phyloP scores from a whole-genome alignment of 2,329 filamentous ascomycete genomes.

The Pseudogymnoascus sp. region DNA sequence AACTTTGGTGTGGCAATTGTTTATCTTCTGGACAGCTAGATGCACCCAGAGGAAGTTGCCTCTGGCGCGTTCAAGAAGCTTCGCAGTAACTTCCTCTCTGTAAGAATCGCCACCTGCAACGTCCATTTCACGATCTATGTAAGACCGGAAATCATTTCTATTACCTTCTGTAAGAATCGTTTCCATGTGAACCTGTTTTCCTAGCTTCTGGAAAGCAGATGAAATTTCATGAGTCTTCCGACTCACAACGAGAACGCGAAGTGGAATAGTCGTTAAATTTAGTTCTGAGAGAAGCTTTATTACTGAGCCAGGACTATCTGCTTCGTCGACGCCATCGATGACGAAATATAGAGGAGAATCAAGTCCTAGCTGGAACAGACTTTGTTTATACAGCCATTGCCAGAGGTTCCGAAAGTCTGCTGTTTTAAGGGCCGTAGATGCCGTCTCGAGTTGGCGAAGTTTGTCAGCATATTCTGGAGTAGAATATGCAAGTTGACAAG shows the following conservation, averaged over 20 bases:
- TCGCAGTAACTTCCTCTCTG: conserved; percentile 18
- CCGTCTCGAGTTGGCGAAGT: background rate
- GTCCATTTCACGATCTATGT: conserved; percentile 20
- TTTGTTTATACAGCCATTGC: conserved; percentile 3
- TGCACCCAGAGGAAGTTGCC: conserved; percentile 32
- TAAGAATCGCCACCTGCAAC: conserved; percentile 15
- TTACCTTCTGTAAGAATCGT: conserved; percentile 15
- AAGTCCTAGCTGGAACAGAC: conserved; percentile 5
- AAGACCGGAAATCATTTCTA: conserved; percentile 17
- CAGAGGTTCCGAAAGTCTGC: conserved; percentile 1
- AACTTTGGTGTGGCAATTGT: conserved; percentile 21
- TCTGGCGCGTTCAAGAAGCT: conserved; percentile 22
- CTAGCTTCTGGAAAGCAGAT: conserved; percentile 15
- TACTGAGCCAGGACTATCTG: conserved; percentile 19
- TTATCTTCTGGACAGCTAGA: conserved; percentile 27
- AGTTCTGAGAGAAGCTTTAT: conserved; percentile 25
- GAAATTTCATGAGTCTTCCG: conserved; percentile 23
- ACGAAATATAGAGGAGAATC: conserved; percentile 8
- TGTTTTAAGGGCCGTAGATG: background rate
- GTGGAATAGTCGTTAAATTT: conserved; percentile 14
- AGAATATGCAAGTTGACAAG: background rate
- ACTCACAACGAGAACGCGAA: conserved; percentile 29
- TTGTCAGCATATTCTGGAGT: background rate
- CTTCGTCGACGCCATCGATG: conserved; percentile 12
- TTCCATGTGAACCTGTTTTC: background rate